phyloP scores from a whole-genome alignment of 2,329 filamentous ascomycete genomes.

The Stagonosporopsis chrysanthemi region DNA sequence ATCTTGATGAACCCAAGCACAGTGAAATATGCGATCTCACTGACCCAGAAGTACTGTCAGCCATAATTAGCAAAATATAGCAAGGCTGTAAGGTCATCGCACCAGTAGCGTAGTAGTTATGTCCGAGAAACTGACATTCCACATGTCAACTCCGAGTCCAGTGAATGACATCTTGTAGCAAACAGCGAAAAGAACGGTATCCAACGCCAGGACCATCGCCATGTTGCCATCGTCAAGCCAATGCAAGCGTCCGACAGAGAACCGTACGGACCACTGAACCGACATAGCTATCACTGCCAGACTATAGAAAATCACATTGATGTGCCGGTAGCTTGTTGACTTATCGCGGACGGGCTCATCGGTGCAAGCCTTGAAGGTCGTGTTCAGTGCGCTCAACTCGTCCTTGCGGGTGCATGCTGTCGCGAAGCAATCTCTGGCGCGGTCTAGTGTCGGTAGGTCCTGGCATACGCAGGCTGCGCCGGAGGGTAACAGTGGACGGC shows the following conservation, averaged over 20 bases:
- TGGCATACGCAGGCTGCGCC: conserved; percentile 6
- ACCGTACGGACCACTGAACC: conserved; percentile 7
- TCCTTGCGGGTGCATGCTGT: conserved; percentile 7
- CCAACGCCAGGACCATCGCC: conserved; percentile 4
- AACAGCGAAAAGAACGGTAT: conserved; percentile 12
- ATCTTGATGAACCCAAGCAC: conserved; percentile 34
- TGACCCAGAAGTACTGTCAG: conserved; percentile 35
- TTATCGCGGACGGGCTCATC: conserved; percentile 13
- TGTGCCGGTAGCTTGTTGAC: conserved; percentile 4
- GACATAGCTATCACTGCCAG: conserved; percentile 1
- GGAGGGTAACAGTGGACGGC: not conserved
- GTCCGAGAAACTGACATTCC: conserved; percentile 4
- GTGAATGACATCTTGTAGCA: conserved; percentile 21
- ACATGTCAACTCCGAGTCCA: conserved; percentile 22
- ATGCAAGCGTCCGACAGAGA: conserved; percentile 5
- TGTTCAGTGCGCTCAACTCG: not conserved
- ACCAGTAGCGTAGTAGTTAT: conserved; percentile 23
- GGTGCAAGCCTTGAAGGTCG: conserved; percentile 4
- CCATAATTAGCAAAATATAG: not conserved
- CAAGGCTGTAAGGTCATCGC: not conserved
- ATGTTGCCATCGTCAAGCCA: conserved; percentile 11
- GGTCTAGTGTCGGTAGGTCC: not conserved
- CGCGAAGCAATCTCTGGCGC: conserved; percentile 1
- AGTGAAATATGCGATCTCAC: conserved; percentile 41
- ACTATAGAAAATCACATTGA: conserved; percentile 10